A percentile compares a stretch with the other conserved stretches of the same genome.
Conservation (phyloP, 2,329 filamentous ascomycete species). For the Dactylellina leptospora region DNA sequence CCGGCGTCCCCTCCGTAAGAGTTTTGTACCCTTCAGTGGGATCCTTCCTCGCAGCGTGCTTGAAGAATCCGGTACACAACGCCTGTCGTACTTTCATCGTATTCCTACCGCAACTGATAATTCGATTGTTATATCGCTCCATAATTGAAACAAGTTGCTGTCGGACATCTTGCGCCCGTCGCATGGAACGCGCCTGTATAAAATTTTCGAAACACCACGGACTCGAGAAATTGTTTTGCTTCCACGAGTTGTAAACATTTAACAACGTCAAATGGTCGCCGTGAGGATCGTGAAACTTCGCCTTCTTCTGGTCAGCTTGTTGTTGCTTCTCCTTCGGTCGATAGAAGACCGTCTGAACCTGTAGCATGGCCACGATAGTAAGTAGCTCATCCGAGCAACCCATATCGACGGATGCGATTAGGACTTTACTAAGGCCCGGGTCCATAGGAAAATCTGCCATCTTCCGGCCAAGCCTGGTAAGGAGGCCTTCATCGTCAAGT, state of each 20-base stretch:
- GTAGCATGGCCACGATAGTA: slow-evolving; percentile 93
- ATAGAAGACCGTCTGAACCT: slow-evolving; percentile 86
- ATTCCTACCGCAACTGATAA: slow-evolving; percentile 85
- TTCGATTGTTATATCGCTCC: slow-evolving; percentile 83
- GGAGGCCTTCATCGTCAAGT: slow-evolving; percentile 90
- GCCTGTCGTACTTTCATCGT: slow-evolving; percentile 88
- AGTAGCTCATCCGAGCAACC: slow-evolving; percentile 93
- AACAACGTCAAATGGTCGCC: slow-evolving; percentile 94
- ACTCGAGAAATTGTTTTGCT: slow-evolving; percentile 78
- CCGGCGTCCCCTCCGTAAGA: slow-evolving; percentile 90
- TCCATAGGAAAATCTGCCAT: slow-evolving; percentile 99
- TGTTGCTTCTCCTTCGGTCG: slow-evolving; percentile 96
- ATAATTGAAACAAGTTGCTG: slow-evolving; percentile 94
- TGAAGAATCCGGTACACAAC: slow-evolving; percentile 92
- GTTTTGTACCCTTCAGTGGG: slow-evolving; percentile 98
- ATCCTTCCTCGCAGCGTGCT: slow-evolving; percentile 92
- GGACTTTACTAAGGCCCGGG: slow-evolving; percentile 84
- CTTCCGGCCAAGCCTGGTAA: slow-evolving; percentile 89
- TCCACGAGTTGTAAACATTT: slow-evolving; percentile 99
- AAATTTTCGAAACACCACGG: slow-evolving; percentile 99
- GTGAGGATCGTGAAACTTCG: slow-evolving; percentile 94
- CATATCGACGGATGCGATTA: slow-evolving; percentile 87
- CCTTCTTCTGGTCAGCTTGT: slow-evolving; percentile 95
- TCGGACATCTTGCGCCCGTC: slow-evolving; percentile 87
- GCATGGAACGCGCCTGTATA: slow-evolving; percentile 89